Percentiles rank a stretch among this genome's conserved stretches.
phyloP scores from a whole-genome alignment of 164 flowering plant genomes.

The Santalum album region DNA sequence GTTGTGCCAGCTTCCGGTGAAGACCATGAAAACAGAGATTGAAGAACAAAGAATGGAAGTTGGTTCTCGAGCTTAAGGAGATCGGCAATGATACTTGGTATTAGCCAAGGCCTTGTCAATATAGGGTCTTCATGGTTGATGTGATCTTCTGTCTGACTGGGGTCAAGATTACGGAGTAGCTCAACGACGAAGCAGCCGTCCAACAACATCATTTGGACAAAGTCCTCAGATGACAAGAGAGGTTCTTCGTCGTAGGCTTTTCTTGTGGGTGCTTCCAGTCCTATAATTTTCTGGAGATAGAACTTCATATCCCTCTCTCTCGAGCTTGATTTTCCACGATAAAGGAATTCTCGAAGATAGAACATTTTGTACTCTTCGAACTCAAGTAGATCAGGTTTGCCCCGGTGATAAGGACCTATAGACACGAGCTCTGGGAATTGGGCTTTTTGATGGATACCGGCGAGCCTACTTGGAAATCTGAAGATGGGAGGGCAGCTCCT shows the following conservation, averaged over 20 bases:
- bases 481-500: neutral
- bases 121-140: neutral
- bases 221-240: neutral
- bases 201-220: conserved; percentile 18
- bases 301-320: neutral
- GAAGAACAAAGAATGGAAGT: conserved; percentile 8
- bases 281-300: neutral
- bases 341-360: neutral
- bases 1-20: neutral
- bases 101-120: conserved; percentile 6
- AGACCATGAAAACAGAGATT: neutral
- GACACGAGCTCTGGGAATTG: conserved; percentile 6
- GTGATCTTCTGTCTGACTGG: neutral
- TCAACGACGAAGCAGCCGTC: conserved; percentile 17
- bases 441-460: neutral
- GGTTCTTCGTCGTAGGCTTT: conserved; percentile 6
- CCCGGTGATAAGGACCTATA: conserved; percentile 14
- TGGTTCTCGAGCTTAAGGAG: conserved; percentile 11
- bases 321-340: neutral
- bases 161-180: conserved; percentile 1
- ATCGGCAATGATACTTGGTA: conserved; percentile 8
- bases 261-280: neutral
- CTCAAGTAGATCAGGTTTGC: neutral
- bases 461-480: conserved; percentile 3
- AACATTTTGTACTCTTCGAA: conserved; percentile 8